These are phyloP conservation scores for Marasmius tenuissimus DNA, from an alignment of 1,284 basidiomycete genomes.

Conservation along the genomic window DNA sequence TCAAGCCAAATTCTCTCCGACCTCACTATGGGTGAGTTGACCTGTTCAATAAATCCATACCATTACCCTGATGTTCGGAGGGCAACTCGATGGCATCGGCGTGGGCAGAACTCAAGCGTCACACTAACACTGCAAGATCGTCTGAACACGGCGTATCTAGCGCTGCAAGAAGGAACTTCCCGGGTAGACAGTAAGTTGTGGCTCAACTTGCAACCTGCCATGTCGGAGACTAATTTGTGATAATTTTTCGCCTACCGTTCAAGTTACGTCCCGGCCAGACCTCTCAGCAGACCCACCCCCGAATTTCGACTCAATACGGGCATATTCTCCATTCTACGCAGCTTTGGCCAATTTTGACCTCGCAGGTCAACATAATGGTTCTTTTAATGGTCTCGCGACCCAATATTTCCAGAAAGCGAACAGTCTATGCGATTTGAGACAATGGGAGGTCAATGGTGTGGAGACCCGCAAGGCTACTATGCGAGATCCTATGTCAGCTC, in stretches of 20 bases:
- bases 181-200: background rate
- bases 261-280: too few species aligned
- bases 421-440: too few species aligned
- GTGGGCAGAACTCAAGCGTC: background rate
- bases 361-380: background rate
- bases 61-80: too few species aligned
- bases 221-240: too few species aligned
- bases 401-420: background rate
- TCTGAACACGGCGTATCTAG: background rate
- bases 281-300: background rate
- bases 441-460: too few species aligned
- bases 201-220: too few species aligned
- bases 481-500: too few species aligned
- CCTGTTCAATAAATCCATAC: background rate
- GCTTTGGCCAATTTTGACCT: background rate
- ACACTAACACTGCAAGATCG: background rate
- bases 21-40: background rate
- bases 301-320: background rate
- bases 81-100: background rate
- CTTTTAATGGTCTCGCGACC: background rate
- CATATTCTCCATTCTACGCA: background rate
- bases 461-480: too few species aligned
- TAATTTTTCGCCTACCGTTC: too few species aligned
- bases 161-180: background rate
- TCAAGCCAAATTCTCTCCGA: background rate